Base-by-base conservation (phyloP, 78 protist species). In the Chrysochromulina parva region DNA sequence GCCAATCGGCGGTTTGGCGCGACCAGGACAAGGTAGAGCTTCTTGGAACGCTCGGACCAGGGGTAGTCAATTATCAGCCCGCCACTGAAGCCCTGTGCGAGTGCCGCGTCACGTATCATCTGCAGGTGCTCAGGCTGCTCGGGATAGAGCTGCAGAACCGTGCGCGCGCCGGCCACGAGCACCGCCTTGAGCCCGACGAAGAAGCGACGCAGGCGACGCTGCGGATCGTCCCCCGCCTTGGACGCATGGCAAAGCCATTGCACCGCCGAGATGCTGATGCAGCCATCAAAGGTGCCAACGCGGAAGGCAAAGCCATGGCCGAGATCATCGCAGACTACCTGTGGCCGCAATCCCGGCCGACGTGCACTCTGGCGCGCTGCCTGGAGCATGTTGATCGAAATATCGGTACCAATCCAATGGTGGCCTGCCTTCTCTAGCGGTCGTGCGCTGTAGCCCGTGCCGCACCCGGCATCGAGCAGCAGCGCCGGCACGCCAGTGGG, bases 391-490 rank as follows among this genome's bases (percentile, higher is more conserved):
- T 5, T 22, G 1, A 3, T n/a, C 16, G 91, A 20, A 16, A 94
- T 89, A 54, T 94, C 95, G 53, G 4, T 6, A 14, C 95, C 95
- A 9, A 91, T 24, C 95, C 95, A 94, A 22, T 26, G 0, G 67
- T 94, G 94, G 11, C 93, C 93, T 0, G 2, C 28, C 54, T 91
- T 84, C 1, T 53, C 48, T 14, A 94, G 71, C 22, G 54, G 88
- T 26, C 38, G 74, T 4, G 94, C 95, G n/a, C 69, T 26, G 24
- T 85, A 65, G 4, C 95, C 95, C n/a, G 95, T 86, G 28, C 95
- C 95, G 60, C 95, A 94, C 22, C 95, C 95, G 65, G 88, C n/a
- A 48, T 94, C 95, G 28, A 94, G 92, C 48, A 94, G 20, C 50
- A 74, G 76, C 14, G 14, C 0, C 24, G 85, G 59, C 20, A 0